These are phyloP conservation scores for Acacia melanoxylon DNA, from an alignment of 306 rosid genomes.

Conservation along the genomic window DNA sequence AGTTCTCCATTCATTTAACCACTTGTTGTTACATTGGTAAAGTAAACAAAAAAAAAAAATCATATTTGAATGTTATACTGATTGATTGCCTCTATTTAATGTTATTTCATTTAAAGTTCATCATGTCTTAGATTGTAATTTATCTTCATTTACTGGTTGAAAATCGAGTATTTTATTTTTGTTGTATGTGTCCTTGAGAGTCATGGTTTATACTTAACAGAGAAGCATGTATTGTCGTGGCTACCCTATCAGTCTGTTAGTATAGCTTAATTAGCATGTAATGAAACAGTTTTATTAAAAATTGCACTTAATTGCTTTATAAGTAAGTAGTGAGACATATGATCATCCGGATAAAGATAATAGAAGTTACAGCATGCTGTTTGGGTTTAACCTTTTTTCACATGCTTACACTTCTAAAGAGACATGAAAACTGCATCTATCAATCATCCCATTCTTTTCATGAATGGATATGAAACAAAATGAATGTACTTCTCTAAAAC, in stretches of 20 bases:
- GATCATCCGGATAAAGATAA: neutral
- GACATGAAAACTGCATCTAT: neutral
- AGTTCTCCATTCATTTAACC: neutral
- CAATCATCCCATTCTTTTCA: neutral
- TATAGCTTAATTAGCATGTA: neutral
- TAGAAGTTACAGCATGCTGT: neutral
- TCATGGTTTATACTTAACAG: neutral
- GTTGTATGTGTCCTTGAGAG: neutral
- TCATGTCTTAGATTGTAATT: neutral
- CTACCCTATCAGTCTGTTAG: neutral
- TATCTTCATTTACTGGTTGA: neutral
- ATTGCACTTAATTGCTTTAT: neutral
- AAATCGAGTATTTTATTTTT: neutral
- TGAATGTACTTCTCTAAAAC: conserved; percentile 5
- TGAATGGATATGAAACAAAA: conserved; percentile 11
- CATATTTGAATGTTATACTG: neutral
- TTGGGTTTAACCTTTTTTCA: neutral
- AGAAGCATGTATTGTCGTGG: neutral
- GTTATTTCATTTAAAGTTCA: neutral
- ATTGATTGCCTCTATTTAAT: neutral
- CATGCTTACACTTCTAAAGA: neutral
- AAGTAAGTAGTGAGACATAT: neutral
- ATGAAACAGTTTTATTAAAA: neutral
- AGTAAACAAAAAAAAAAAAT: neutral
- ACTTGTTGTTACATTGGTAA: neutral